Evolutionary conservation across 371 early-diverging fungal species (phyloP), one percentile per base, ranked within the genome.

Genomic region (Coemansia sp.): DNA sequence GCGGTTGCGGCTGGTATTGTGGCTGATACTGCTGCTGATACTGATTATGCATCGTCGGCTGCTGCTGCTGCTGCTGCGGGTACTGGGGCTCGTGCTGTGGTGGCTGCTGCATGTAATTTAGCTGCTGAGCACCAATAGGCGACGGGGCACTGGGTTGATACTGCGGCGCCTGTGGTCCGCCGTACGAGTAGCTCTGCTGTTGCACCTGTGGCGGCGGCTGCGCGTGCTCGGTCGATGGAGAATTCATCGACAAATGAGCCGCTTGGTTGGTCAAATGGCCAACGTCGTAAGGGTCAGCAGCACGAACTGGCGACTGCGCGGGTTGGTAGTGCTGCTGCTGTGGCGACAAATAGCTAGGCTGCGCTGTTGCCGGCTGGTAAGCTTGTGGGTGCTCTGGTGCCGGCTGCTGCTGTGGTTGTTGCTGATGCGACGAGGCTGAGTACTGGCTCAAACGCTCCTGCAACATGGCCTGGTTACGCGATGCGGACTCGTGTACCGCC

Each of bases 361-460:
- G 48, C 64, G 59, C 64, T 76, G 69, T 54, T 10, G 47, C 48
- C 72, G 58, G 80, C 76, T 36, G 79, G 74, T 40, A 66, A 59
- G 34, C 68, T 35, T 35, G 68, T 66, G 35, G 77, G 11, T 49
- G 49, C 10, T 49, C 26, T 9, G 14, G 31, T 12, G 26, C 36
- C 60, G 58, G 67, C 43, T 36, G 59, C 40, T 40, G 41, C 41
- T 52, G 36, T 7, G 4, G 12, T 2, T 55, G 55, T 14, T 63
- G 65, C 54, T 50, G 57, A 14, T 69, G 57, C 10, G 58, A 50
- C 10, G 61, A 69, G 55, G 69, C 77, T 72, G 80, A 82, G 55
- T 87, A 67, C 52, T 80, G 77, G 34, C 81, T 79, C 43, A 95
- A 78, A 63, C 91, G 87, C 50, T 89, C 90, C 59, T 87, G 84